phyloP scores from a whole-genome alignment of 2,329 filamentous ascomycete species.

The Biscogniauxia mediterranea region DNA sequence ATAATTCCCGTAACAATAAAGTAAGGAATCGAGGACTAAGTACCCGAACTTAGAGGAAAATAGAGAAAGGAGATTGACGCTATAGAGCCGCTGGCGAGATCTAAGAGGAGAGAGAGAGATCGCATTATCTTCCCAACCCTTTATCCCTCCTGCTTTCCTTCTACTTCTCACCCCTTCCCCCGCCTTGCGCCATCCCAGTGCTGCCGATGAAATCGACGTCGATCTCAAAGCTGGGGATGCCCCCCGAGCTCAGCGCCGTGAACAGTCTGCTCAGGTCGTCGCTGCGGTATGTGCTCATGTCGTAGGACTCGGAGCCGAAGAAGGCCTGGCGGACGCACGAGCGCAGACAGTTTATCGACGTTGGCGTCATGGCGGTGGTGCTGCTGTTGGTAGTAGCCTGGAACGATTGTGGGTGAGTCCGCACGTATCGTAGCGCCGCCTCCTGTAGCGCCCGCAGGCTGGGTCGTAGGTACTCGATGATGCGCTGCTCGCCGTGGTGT shows the following conservation, averaged over 20 bases:
- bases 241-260: slow-evolving; percentile 11
- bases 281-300: slow-evolving; percentile 28
- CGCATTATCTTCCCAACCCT: too few relatives aligned
- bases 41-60: too few relatives aligned
- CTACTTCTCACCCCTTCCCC: not conserved
- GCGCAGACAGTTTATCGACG: slow-evolving; percentile 13
- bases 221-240: slow-evolving; percentile 30
- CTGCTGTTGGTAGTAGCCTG: not conserved
- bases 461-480: slow-evolving; percentile 24
- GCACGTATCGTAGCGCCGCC: slow-evolving; percentile 24
- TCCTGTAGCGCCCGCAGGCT: slow-evolving; percentile 27
- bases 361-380: not conserved
- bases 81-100: too few relatives aligned
- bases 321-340: slow-evolving; percentile 23
- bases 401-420: slow-evolving; percentile 8
- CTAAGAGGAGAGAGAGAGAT: too few relatives aligned
- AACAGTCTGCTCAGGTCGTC: slow-evolving; percentile 33
- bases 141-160: too few relatives aligned
- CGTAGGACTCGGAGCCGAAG: slow-evolving; percentile 28
- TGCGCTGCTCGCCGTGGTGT: slow-evolving; percentile 25
- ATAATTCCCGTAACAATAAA: too few relatives aligned
- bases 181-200: too few relatives aligned
- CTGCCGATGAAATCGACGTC: slow-evolving; percentile 21
- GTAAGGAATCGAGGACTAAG: too few relatives aligned
- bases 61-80: too few relatives aligned